Percentiles rank a stretch among this genome's conserved stretches.
Conservation (phyloP, 345 rosid species). For the Murraya paniculata region DNA sequence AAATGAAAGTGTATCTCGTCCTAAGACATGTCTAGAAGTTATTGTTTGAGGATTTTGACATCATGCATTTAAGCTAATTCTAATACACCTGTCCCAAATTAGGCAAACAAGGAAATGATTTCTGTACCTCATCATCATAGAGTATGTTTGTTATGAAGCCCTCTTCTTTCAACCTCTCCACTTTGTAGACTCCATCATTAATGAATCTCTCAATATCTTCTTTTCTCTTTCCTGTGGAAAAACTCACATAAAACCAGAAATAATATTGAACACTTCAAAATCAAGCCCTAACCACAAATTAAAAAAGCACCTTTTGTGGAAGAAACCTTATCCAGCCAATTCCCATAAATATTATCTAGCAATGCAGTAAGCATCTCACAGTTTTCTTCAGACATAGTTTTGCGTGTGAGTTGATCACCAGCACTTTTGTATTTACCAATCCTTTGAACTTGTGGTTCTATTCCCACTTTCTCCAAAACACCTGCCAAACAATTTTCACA, state of each 20-base stretch:
- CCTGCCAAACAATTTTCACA: conserved; percentile 43
- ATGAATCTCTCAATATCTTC: conserved; percentile 83
- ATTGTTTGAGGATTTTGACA: neutral
- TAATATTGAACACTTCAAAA: conserved; percentile 21
- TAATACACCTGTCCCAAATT: neutral
- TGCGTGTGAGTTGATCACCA: conserved; percentile 87
- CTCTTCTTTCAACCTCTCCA: conserved; percentile 83
- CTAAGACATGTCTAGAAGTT: neutral
- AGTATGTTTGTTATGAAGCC: conserved; percentile 73
- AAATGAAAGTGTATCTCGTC: neutral
- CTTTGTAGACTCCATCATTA: conserved; percentile 81
- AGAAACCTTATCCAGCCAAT: conserved; percentile 88
- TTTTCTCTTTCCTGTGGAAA: conserved; percentile 65
- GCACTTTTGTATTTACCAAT: conserved; percentile 97
- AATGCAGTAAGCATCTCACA: conserved; percentile 89
- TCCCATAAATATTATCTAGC: conserved; percentile 87
- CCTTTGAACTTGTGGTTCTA: conserved; percentile 86
- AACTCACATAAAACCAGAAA: conserved; percentile 27
- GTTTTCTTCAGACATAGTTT: conserved; percentile 84
- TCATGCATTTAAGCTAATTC: neutral
- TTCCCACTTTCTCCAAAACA: conserved; percentile 81
- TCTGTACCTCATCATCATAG: conserved; percentile 90
- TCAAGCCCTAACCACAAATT: conserved; percentile 16
- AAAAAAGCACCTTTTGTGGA: conserved; percentile 60
- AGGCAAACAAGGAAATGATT: neutral